Evolutionary conservation across 257 asterid species (phyloP).

Genomic region (Nicotiana knightiana): DNA sequence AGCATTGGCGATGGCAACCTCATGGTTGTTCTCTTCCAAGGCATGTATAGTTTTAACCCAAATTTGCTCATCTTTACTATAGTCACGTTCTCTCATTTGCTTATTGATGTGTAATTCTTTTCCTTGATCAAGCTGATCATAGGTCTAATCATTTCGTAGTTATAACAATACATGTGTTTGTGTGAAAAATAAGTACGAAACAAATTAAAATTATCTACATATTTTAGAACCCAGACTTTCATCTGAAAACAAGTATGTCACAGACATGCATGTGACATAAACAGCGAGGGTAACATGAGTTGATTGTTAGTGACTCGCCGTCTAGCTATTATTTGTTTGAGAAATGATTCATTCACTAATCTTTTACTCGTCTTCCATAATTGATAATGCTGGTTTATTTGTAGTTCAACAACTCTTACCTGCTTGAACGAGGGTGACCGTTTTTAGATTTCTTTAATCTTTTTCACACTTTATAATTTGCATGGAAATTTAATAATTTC

Average conservation of each 20-base stretch:
- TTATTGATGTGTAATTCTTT: not conserved
- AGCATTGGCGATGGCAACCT: slow-evolving; percentile 84
- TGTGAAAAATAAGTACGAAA: not conserved
- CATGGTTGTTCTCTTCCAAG: slow-evolving; percentile 55
- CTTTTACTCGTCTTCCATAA: not conserved
- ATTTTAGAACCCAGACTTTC: not conserved
- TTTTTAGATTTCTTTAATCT: no score
- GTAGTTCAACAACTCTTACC: not conserved
- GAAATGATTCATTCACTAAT: not conserved
- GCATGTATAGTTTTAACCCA: slow-evolving; percentile 12
- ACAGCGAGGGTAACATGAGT: not conserved
- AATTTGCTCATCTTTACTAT: not conserved
- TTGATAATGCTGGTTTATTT: not conserved
- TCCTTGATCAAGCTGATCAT: not conserved
- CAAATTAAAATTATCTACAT: not conserved
- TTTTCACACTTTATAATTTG: not conserved
- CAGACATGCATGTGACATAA: not conserved
- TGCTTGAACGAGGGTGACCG: not conserved
- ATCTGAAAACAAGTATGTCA: no score
- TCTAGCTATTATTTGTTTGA: not conserved
- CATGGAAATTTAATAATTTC: not conserved
- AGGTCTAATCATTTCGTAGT: not conserved
- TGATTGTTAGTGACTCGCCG: not conserved
- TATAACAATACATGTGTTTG: not conserved
- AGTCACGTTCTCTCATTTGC: not conserved